A percentile compares a stretch with the other conserved stretches of the same genome.
Conservation (phyloP, 257 asterid genomes). For the Solanum pinnatisectum region DNA sequence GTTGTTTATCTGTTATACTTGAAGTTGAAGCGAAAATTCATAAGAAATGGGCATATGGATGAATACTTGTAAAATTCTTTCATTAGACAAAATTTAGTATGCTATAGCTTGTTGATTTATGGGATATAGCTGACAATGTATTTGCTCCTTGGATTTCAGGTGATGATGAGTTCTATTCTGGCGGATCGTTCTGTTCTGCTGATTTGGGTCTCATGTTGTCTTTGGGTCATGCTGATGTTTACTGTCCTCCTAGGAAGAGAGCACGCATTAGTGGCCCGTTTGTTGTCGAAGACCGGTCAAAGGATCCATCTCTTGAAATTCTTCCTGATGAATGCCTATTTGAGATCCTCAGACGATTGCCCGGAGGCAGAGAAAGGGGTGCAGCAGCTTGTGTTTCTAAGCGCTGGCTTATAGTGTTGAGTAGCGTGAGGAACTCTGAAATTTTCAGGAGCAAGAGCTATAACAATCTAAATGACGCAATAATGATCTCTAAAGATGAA, state of each 20-base stretch:
- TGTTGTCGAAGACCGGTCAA: conserved; percentile 13
- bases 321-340: conserved; percentile 89
- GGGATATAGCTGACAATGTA: not conserved
- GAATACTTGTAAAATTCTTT: no score
- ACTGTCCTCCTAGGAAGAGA: conserved; percentile 69
- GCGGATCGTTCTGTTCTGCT: conserved; percentile 35
- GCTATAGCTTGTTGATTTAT: not conserved
- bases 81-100: not conserved
- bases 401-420: conserved; percentile 69
- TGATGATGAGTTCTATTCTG: conserved; percentile 50
- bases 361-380: conserved; percentile 66
- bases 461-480: not conserved
- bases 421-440: conserved; percentile 53
- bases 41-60: not conserved
- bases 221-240: conserved; percentile 52
- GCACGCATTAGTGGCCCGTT: conserved; percentile 47
- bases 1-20: not conserved
- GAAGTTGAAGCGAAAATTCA: not conserved
- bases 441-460: conserved; percentile 28
- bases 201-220: conserved; percentile 56
- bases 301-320: conserved; percentile 48
- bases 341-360: conserved; percentile 70
- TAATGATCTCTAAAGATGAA: not conserved
- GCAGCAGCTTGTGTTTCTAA: conserved; percentile 78
- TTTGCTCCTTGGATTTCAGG: conserved; percentile 31